A percentile compares a stretch with the other conserved stretches of the same genome.
Conservation (phyloP, 1,139 yeast genomes). For the Protomyces inundatus region DNA sequence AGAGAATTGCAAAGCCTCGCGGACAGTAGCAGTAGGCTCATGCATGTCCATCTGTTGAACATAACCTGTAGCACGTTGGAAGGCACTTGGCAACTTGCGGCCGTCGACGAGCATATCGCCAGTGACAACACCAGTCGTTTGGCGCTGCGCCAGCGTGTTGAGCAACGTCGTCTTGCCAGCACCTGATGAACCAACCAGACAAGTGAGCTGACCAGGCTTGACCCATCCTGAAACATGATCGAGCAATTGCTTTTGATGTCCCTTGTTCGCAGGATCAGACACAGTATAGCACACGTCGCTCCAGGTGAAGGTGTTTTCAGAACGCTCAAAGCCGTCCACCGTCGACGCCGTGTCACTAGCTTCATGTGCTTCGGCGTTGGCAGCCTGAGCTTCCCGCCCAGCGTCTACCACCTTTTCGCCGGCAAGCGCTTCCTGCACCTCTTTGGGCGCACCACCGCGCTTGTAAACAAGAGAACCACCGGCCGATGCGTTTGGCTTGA, state of each 20-base stretch:
- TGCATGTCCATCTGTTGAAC: constrained; percentile 64
- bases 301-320: constrained; percentile 53
- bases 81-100: constrained; percentile 48
- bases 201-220: constrained; percentile 56
- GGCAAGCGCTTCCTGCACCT: constrained; percentile 26
- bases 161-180: constrained; percentile 66
- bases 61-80: constrained; percentile 59
- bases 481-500: constrained; percentile 62
- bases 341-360: not conserved
- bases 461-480: constrained; percentile 80
- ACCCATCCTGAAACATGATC: constrained; percentile 60
- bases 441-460: constrained; percentile 39
- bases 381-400: constrained; percentile 36
- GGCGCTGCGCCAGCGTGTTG: constrained; percentile 55
- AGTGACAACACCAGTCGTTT: constrained; percentile 54
- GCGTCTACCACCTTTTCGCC: constrained; percentile 43
- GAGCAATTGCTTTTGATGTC: constrained; percentile 48
- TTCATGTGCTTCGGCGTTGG: constrained; percentile 38
- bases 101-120: constrained; percentile 65
- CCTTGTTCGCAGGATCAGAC: constrained; percentile 49
- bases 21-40: constrained; percentile 60
- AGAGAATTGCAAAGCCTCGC: constrained; percentile 67
- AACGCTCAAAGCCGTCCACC: not conserved
- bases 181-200: constrained; percentile 62
- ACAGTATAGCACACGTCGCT: constrained; percentile 50